Evolutionary conservation across 768 basidiomycete species (phyloP), one percentile per base, ranked within the genome.

Genomic region (Leccinum imitatum): DNA sequence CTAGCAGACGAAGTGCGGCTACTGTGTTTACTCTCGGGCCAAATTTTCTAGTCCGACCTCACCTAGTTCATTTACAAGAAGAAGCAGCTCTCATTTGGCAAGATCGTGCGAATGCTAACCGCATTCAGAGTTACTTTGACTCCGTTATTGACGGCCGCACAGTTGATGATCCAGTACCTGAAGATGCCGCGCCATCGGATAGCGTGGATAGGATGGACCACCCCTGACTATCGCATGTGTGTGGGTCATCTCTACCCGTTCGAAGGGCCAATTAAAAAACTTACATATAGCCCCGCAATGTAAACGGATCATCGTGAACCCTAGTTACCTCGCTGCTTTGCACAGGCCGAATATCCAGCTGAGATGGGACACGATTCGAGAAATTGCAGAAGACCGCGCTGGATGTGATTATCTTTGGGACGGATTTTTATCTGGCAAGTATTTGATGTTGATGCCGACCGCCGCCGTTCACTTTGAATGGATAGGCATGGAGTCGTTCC

Each of bases 261-360:
- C 30, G 39, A 53, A n/a, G 17, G 11, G 27, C 11, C 11, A 9
- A 9, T 44, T 14, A 41, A 21, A 15, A 23, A 33, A 21, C 14
- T 47, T 37, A 39, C 53, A 15, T 15, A 46, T 21, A 84, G 84
- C 80, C 47, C 79, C 81, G 25, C 85, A 84, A 35, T 86, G 84
- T 67, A 86, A 84, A 67, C 77, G 87, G 25, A 77, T 87, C 19
- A 81, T 89, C 35, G 75, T 83, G 79, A 79, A 59, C 31, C 56
- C 21, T 35, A n/a, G 35, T 17, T 87, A 86, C 66, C 77, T 89
- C 19, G 69, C 78, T n/a, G 73, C 77, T 25, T 69, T 88, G 30
- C 27, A 44, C 10, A 41, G 39, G 27, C 76, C 82, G 1, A 87
- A 89, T 68, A 81, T 87, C 35, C 72, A 72, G 19, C 62, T 87